Conservation (phyloP, 192 early-diverging fungal species). For the Podila horticola region DNA sequence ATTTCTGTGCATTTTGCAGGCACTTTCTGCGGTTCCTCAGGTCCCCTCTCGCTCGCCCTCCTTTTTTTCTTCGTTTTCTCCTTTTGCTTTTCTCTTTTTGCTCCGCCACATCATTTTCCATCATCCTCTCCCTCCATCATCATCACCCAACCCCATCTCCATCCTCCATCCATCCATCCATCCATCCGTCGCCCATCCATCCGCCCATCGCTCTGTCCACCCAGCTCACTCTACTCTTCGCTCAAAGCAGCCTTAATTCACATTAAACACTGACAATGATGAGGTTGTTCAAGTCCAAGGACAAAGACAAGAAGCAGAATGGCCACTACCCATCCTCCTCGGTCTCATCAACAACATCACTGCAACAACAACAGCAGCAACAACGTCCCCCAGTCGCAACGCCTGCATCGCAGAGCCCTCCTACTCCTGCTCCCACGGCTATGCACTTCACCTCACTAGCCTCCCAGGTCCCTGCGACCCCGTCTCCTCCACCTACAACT, state of each 20-base stretch:
- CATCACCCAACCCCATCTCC: background rate
- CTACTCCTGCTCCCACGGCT: slow-evolving; percentile 20
- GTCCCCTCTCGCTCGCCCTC: background rate
- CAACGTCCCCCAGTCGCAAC: slow-evolving; percentile 14
- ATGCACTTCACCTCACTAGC: slow-evolving; percentile 49
- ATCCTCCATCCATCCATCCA: slow-evolving; percentile 5
- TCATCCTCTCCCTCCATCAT: background rate
- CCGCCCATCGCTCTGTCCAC: too few relatives aligned
- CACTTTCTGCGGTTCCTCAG: background rate
- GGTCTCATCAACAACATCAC: slow-evolving; percentile 8
- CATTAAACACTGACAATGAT: slow-evolving; percentile 22
- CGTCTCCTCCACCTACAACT: background rate
- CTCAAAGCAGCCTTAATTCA: background rate
- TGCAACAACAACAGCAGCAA: slow-evolving; percentile 10
- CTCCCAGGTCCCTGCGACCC: background rate
- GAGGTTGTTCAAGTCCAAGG: slow-evolving; percentile 51
- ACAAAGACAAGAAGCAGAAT: slow-evolving; percentile 39
- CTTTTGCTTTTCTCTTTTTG: background rate
- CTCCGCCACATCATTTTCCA: background rate
- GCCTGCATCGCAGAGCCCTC: background rate
- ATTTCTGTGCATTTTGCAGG: background rate
- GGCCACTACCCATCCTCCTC: background rate
- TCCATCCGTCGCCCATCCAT: background rate
- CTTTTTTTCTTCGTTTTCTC: background rate
- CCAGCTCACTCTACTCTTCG: background rate